Evolutionary conservation across 2,329 filamentous ascomycete species (phyloP).

Genomic region (Fusarium illudens): DNA sequence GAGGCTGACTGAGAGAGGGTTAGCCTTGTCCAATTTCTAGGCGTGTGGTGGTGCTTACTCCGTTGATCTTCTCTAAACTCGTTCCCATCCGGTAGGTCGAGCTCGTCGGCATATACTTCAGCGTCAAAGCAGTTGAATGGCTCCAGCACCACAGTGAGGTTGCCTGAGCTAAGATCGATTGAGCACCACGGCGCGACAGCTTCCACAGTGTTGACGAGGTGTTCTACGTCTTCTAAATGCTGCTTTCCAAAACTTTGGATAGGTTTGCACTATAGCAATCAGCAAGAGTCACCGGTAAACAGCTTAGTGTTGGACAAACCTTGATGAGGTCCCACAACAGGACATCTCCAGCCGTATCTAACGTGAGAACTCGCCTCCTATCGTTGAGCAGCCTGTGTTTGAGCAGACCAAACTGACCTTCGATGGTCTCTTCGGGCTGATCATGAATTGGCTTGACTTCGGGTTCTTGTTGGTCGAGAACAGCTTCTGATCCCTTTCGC

Average conservation of each 20-base stretch:
- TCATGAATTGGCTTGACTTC: slow-evolving; percentile 69
- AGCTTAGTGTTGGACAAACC: slow-evolving; percentile 57
- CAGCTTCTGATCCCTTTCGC: slow-evolving; percentile 50
- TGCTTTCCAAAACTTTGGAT: slow-evolving; percentile 93
- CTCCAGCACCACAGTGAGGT: slow-evolving; percentile 88
- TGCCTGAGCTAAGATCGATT: slow-evolving; percentile 91
- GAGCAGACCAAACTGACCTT: slow-evolving; percentile 93
- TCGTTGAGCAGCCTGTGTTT: slow-evolving; percentile 95
- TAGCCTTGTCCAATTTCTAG: slow-evolving; percentile 24
- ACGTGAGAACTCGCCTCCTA: slow-evolving; percentile 83
- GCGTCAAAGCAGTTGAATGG: slow-evolving; percentile 97
- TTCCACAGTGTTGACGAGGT: slow-evolving; percentile 85
- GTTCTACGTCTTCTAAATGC: slow-evolving; percentile 90
- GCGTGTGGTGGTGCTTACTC: slow-evolving; percentile 64
- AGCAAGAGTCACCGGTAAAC: slow-evolving; percentile 3
- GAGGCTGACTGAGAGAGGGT: slow-evolving; percentile 76
- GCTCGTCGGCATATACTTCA: slow-evolving; percentile 94
- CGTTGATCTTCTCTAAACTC: slow-evolving; percentile 93
- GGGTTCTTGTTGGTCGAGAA: slow-evolving; percentile 41
- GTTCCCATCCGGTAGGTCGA: slow-evolving; percentile 74
- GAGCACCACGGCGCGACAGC: slow-evolving; percentile 96
- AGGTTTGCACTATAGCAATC: slow-evolving; percentile 72
- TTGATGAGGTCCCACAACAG: slow-evolving; percentile 92
- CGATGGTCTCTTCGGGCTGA: slow-evolving; percentile 81
- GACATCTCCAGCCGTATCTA: slow-evolving; percentile 95